phyloP scores from a whole-genome alignment of 139 green algal species.

The Asterochloris sp. region DNA sequence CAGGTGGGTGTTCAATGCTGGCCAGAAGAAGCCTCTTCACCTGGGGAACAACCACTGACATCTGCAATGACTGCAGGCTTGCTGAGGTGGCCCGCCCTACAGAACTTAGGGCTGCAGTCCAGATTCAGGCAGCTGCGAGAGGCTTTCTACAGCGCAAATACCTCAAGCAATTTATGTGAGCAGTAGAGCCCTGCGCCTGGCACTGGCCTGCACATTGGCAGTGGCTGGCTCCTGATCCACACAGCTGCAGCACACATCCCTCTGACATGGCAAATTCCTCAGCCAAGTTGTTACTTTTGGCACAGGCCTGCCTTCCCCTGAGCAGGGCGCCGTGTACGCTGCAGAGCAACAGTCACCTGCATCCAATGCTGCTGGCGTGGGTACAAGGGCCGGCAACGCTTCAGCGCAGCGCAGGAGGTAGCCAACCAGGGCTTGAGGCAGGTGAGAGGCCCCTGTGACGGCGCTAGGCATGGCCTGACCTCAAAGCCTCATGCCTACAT shows the following conservation, averaged over 20 bases:
- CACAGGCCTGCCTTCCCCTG: background rate
- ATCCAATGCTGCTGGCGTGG: constrained; percentile 53
- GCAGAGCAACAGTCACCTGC: constrained; percentile 2
- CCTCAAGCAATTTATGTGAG: constrained; percentile 1
- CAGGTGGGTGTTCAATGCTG: background rate
- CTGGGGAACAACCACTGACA: background rate
- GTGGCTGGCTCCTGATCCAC: background rate
- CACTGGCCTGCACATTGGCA: background rate
- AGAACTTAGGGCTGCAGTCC: background rate
- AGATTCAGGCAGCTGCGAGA: background rate
- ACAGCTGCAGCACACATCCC: background rate
- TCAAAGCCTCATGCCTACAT: background rate
- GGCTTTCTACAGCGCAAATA: background rate
- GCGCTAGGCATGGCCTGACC: background rate
- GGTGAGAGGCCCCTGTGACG: background rate
- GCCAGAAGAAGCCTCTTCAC: background rate
- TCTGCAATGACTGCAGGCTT: constrained; percentile 9
- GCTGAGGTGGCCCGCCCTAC: background rate
- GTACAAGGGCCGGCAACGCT: constrained; percentile 37
- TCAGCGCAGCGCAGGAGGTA: constrained; percentile 31
- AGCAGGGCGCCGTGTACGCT: background rate
- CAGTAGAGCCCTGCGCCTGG: background rate
- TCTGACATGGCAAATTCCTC: too few species aligned
- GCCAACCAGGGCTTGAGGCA: constrained; percentile 19
- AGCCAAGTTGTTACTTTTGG: background rate